These are phyloP conservation scores for Calonectria honghensis DNA, from an alignment of 2,329 filamentous ascomycete species.

Conservation along the genomic window DNA sequence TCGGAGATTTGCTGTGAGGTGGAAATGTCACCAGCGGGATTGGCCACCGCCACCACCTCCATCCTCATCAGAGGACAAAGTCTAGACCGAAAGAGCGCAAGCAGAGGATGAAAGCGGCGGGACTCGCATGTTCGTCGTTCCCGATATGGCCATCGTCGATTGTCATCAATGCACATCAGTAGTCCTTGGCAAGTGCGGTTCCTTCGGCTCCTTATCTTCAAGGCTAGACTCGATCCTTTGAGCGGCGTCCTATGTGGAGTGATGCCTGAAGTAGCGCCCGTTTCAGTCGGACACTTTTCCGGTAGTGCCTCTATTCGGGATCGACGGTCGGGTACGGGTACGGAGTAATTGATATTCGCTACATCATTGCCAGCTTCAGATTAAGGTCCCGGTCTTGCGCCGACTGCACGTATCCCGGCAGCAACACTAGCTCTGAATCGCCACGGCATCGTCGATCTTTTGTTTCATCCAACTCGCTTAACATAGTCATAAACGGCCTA, in stretches of 20 bases:
- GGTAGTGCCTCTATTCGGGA: constrained; percentile 6
- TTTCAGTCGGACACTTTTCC: constrained; percentile 20
- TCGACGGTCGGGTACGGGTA: constrained; percentile 14
- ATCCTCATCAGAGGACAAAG: background rate
- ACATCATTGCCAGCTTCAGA: constrained; percentile 1
- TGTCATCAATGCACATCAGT: background rate
- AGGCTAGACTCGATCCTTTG: background rate
- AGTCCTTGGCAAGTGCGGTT: background rate
- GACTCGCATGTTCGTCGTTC: background rate
- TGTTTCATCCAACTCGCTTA: constrained; percentile 13
- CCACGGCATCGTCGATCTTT: constrained; percentile 2
- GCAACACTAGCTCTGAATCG: background rate
- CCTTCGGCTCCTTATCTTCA: background rate
- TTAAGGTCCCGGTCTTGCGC: background rate
- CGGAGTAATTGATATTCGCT: background rate
- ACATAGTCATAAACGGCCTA: background rate
- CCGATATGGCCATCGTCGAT: background rate
- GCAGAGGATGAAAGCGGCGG: background rate
- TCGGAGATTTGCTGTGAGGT: constrained; percentile 12
- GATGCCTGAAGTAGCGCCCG: constrained; percentile 8
- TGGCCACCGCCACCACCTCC: background rate
- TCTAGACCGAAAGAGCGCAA: background rate
- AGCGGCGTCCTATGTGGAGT: constrained; percentile 13
- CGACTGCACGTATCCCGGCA: constrained; percentile 1
- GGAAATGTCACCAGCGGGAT: background rate